Percentiles rank a stretch among this genome's conserved stretches.
Evolutionary conservation across 805 yeast genomes (phyloP).

Genomic region (Tetrapisispora fleetii): DNA sequence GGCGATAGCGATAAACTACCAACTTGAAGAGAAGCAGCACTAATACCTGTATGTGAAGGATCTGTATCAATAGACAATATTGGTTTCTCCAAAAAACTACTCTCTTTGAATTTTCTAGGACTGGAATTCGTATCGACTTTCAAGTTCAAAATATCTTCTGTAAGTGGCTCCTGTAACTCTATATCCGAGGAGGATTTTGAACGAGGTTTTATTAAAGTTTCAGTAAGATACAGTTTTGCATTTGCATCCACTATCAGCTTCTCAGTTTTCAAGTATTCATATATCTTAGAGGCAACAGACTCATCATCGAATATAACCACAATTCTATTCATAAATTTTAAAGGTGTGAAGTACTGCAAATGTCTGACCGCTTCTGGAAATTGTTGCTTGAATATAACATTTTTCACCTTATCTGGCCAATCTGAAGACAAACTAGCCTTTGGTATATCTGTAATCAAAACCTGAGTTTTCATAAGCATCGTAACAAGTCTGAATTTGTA

Average conservation of each 20-base stretch:
- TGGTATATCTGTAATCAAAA: constrained; percentile 26
- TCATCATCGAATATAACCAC: constrained; percentile 30
- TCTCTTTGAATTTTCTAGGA: neutral
- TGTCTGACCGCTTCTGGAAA: constrained; percentile 18
- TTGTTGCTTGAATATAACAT: constrained; percentile 13
- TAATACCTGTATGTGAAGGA: constrained; percentile 17
- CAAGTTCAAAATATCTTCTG: neutral
- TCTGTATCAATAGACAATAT: constrained; percentile 22
- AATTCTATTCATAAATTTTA: constrained; percentile 34
- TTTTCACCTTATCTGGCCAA: constrained; percentile 22
- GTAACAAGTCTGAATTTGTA: neutral
- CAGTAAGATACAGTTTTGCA: constrained; percentile 27
- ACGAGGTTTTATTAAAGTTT: constrained; percentile 27
- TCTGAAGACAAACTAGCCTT: constrained; percentile 14
- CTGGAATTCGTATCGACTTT: neutral
- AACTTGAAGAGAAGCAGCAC: constrained; percentile 9
- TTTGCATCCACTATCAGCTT: constrained; percentile 9
- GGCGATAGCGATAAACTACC: constrained; percentile 28
- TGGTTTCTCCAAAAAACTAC: constrained; percentile 6
- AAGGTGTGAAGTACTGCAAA: constrained; percentile 31
- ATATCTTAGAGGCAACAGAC: constrained; percentile 17
- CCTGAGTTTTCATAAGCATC: constrained; percentile 17
- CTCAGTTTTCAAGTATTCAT: constrained; percentile 9
- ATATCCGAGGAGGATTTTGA: constrained; percentile 6
- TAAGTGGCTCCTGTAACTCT: neutral